Conservation (phyloP, 2,329 filamentous ascomycete genomes). For the Diaporthe eres region DNA sequence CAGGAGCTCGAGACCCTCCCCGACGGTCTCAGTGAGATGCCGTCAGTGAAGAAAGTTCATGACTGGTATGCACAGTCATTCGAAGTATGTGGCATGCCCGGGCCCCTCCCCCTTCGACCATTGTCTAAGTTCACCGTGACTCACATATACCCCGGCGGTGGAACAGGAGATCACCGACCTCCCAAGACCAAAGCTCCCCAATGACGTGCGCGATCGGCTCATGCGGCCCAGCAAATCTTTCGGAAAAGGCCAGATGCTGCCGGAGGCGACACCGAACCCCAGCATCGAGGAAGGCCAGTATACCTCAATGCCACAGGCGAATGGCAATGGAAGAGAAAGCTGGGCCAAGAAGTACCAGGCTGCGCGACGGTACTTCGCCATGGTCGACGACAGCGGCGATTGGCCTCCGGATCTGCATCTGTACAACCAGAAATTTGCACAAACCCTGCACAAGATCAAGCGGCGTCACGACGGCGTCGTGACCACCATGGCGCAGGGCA, state of each 20-base stretch:
- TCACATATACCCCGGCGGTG: slow-evolving; percentile 44
- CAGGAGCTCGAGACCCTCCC: slow-evolving; percentile 93
- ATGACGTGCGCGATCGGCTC: slow-evolving; percentile 84
- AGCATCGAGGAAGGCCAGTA: slow-evolving; percentile 90
- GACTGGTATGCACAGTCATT: slow-evolving; percentile 99
- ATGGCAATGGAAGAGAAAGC: slow-evolving; percentile 58
- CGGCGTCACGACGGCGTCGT: slow-evolving; percentile 96
- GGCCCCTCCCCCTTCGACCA: background rate
- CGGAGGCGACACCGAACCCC: slow-evolving; percentile 89
- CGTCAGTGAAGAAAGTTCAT: slow-evolving; percentile 92
- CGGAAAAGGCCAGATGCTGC: slow-evolving; percentile 77
- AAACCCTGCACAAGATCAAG: slow-evolving; percentile 94
- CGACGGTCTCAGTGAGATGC: slow-evolving; percentile 98
- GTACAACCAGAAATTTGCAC: slow-evolving; percentile 92
- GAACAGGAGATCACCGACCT: slow-evolving; percentile 90
- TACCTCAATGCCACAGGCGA: slow-evolving; percentile 66
- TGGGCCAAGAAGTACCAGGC: slow-evolving; percentile 63
- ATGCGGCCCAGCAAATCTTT: slow-evolving; percentile 72
- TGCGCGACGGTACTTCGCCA: slow-evolving; percentile 86
- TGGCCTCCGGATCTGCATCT: slow-evolving; percentile 96
- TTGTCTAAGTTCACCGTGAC: slow-evolving; percentile 40
- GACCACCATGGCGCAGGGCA: slow-evolving; percentile 97
- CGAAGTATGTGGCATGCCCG: slow-evolving; percentile 84
- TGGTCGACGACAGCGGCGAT: slow-evolving; percentile 87
- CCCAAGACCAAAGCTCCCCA: slow-evolving; percentile 80